phyloP scores from a whole-genome alignment of 352 stramenopile species.

The Phytophthora macrochlamydospora region DNA sequence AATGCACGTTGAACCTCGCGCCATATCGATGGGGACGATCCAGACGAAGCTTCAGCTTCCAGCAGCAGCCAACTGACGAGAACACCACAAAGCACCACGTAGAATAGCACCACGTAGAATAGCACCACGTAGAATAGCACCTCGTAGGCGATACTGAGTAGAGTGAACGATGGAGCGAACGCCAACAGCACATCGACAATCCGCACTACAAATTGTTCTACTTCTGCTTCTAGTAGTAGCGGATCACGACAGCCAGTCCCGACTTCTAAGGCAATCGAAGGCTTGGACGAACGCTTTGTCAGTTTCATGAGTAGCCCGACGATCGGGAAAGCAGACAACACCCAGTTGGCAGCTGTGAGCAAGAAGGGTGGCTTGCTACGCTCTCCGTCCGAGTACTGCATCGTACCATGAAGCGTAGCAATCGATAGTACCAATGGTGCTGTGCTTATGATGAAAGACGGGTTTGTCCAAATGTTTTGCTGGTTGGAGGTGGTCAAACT shows the following conservation, averaged over 20 bases:
- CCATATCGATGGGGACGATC: constrained; percentile 21
- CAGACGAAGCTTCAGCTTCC: constrained; percentile 36
- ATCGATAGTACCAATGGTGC: too few relatives aligned
- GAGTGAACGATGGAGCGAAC: constrained; percentile 62
- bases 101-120: constrained; percentile 2
- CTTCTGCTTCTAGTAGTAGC: constrained; percentile 5
- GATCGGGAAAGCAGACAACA: constrained; percentile 36
- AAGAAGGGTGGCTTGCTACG: too few relatives aligned
- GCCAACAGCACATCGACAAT: constrained; percentile 63
- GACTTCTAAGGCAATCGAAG: constrained; percentile 11
- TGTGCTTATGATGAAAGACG: too few relatives aligned
- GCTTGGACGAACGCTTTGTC: not conserved
- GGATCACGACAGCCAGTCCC: constrained; percentile 3
- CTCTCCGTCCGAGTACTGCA: too few relatives aligned
- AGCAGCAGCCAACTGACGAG: constrained; percentile 68
- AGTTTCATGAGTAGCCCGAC: constrained; percentile 34
- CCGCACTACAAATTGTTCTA: constrained; percentile 25
- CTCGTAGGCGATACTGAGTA: constrained; percentile 87
- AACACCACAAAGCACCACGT: constrained; percentile 26
- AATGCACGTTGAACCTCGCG: constrained; percentile 68
- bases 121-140: constrained; percentile 80
- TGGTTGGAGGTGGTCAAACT: too few relatives aligned
- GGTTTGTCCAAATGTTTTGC: too few relatives aligned
- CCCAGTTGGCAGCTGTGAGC: too few relatives aligned
- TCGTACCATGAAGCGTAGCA: too few relatives aligned